Base-by-base conservation (phyloP, 225 moss, liverwort and hornwort genomes). In the Straminergon stramineum region DNA sequence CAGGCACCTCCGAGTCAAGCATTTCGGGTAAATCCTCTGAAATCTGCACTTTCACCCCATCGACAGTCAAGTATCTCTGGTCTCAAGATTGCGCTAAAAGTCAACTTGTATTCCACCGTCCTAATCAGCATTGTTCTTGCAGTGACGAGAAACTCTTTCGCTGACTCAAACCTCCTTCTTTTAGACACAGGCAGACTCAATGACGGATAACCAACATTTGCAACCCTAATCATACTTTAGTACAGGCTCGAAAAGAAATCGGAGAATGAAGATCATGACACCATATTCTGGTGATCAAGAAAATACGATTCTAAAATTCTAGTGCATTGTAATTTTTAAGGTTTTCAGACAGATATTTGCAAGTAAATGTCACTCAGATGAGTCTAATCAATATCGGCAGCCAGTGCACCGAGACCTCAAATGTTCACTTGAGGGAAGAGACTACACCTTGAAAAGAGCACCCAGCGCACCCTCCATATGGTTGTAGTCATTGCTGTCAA, bases 401-500 rank as follows among this genome's bases (percentile, higher is more conserved):
- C 75, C 79, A 79, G 37, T 65, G 74, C 86, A 86, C 66, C 55
- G 60, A 88, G 52, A 86, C 43, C 60, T 85, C 57, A 82, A 48
- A 85, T 77, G 51, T 66, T 82, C 35, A 84, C 70, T 77, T 63
- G 82, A 91, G 89, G 85, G 87, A 86, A 89, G 92, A 85, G 67
- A 89, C 69, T 51, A 87, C 69, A 99, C 99, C 99, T 99, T 99
- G 85, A 96, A 99, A 57, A 99, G 94, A 35, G 99, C 97, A 92
- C 96, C 99, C 92, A 99, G 95, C 82, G 99, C 99, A 83, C 99
- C 99, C 92, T 97, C 99, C 97, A 99, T 96, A 86, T 99, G 97
- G 89, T 97, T 99, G 96, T 95, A 99, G 92, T 99, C 99, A 88
- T 97, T 96, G 92, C 96, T 99, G 92, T 99, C 97, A 82, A 99